Conservation (phyloP, 164 flowering plant genomes). For the Brasenia schreberi region DNA sequence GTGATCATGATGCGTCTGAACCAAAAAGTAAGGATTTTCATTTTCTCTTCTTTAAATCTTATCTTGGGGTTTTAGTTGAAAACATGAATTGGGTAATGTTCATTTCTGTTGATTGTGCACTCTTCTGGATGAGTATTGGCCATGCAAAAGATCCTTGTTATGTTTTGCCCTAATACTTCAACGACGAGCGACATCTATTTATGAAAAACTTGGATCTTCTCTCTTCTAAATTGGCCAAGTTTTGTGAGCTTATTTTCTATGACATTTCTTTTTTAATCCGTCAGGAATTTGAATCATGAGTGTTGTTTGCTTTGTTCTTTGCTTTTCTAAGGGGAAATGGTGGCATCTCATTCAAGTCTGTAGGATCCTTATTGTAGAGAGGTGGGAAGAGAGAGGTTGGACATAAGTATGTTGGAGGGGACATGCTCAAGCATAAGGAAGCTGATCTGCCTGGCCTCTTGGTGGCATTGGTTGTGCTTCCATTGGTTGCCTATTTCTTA, state of each 20-base stretch:
- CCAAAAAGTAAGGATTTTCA: not conserved
- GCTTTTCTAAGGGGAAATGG: not conserved
- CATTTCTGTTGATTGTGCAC: not conserved
- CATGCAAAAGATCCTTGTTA: not conserved
- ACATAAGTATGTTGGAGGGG: slow-evolving; percentile 58
- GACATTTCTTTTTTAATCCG: not conserved
- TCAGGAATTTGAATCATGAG: not conserved
- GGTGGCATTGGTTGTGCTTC: slow-evolving; percentile 66
- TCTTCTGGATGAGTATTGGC: not conserved
- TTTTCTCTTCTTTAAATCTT: not conserved
- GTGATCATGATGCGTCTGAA: not conserved
- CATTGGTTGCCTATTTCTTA: slow-evolving; percentile 58
- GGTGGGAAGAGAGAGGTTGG: slow-evolving; percentile 23
- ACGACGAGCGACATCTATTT: not conserved
- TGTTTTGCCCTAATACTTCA: not conserved
- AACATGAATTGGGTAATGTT: not conserved
- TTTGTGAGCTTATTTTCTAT: not conserved
- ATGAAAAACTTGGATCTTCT: not conserved
- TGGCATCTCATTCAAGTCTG: not conserved
- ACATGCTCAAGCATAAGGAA: slow-evolving; percentile 92
- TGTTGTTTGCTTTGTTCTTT: not conserved
- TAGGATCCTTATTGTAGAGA: not conserved
- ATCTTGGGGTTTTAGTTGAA: too few species aligned
- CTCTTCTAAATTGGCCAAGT: not conserved
- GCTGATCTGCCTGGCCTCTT: slow-evolving; percentile 63